Conservation (phyloP, 768 basidiomycete genomes). For the Suillus bovinus region DNA sequence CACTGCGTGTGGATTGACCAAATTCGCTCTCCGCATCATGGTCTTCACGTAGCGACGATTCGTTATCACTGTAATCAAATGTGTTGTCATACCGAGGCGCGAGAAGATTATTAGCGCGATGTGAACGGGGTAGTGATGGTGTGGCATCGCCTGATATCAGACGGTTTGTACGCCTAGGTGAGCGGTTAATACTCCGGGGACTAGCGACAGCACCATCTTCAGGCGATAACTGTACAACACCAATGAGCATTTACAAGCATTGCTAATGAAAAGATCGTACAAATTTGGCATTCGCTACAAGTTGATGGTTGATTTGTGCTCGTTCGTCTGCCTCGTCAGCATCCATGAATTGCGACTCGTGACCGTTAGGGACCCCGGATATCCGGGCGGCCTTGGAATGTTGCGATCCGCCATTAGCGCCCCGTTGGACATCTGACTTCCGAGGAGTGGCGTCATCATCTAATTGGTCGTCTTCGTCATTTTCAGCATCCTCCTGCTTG, state of each 20-base stretch:
- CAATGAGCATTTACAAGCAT: constrained; percentile 16
- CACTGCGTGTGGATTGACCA: constrained; percentile 44
- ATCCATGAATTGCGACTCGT: constrained; percentile 85
- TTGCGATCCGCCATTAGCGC: constrained; percentile 34
- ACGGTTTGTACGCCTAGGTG: constrained; percentile 57
- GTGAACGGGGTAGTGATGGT: constrained; percentile 39
- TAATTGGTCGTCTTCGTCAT: constrained; percentile 32
- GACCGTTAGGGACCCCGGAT: constrained; percentile 48
- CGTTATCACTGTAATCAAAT: constrained; percentile 43
- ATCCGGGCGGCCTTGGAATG: constrained; percentile 35
- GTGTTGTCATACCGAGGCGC: constrained; percentile 46
- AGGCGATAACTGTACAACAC: constrained; percentile 55
- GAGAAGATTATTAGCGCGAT: constrained; percentile 43
- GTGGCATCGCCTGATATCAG: constrained; percentile 37
- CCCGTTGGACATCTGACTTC: constrained; percentile 47
- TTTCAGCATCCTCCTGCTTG: constrained; percentile 27
- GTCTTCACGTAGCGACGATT: constrained; percentile 44
- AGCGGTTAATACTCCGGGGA: constrained; percentile 68
- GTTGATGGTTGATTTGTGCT: constrained; percentile 84
- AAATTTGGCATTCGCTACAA: constrained; percentile 71
- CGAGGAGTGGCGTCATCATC: constrained; percentile 58
- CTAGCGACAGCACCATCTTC: constrained; percentile 59
- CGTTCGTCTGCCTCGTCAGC: constrained; percentile 82
- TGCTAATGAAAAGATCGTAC: constrained; percentile 40
- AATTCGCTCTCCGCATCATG: constrained; percentile 61